Percentiles rank a stretch among this genome's conserved stretches.
Evolutionary conservation across 2,329 filamentous ascomycete genomes (phyloP).

Genomic region (Epichloe brachyelytri): DNA sequence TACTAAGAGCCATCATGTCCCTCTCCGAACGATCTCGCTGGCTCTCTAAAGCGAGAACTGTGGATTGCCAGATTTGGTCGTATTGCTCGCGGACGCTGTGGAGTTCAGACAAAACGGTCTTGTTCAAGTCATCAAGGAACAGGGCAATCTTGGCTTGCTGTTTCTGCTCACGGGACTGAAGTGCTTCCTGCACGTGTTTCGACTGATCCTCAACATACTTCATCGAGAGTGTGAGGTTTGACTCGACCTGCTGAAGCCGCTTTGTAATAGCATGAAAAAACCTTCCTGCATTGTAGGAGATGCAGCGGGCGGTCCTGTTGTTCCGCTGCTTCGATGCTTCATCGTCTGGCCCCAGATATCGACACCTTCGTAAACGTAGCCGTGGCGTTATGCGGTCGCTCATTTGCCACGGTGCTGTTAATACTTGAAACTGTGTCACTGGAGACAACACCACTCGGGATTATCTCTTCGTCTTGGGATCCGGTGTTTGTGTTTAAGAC

Average conservation of each 20-base stretch:
- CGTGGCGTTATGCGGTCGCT: constrained; percentile 4
- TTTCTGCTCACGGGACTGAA: constrained; percentile 73
- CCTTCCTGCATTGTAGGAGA: constrained; percentile 87
- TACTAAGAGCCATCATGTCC: constrained; percentile 71
- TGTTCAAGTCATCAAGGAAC: constrained; percentile 78
- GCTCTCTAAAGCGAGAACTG: constrained; percentile 78
- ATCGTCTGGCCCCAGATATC: constrained; percentile 7
- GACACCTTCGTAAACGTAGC: constrained; percentile 1
- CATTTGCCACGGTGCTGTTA: background rate
- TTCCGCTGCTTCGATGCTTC: constrained; percentile 18
- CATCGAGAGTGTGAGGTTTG: constrained; percentile 82
- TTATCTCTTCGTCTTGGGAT: background rate
- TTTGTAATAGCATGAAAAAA: constrained; percentile 98
- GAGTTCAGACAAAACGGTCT: constrained; percentile 72
- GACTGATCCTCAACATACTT: constrained; percentile 98
- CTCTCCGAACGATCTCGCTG: constrained; percentile 75
- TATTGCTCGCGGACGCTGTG: constrained; percentile 71
- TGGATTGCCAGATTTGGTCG: constrained; percentile 93
- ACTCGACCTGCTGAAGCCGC: constrained; percentile 77
- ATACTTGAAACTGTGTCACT: background rate
- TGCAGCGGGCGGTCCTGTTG: constrained; percentile 14
- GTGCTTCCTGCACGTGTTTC: constrained; percentile 73
- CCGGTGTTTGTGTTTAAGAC: background rate
- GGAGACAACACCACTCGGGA: background rate
- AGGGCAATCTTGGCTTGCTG: constrained; percentile 72